A percentile compares a stretch with the other conserved stretches of the same genome.
Conservation (phyloP, 257 asterid species). For the Pogostemon cablin region DNA sequence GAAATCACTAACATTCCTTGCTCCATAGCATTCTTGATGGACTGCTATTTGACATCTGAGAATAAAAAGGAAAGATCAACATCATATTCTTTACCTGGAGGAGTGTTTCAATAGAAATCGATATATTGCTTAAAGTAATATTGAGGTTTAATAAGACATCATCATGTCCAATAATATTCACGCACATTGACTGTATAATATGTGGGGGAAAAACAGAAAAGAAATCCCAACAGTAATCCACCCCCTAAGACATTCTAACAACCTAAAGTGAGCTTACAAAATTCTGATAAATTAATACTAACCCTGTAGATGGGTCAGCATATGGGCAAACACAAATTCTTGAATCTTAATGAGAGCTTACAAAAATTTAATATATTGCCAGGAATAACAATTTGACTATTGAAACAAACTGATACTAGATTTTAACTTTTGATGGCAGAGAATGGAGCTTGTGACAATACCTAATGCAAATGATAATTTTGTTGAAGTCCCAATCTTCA, state of each 20-base stretch:
- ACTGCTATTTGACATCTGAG: conserved; percentile 98
- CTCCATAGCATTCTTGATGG: conserved; percentile 99
- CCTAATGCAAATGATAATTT: conserved; percentile 78
- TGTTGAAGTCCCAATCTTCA: conserved; percentile 99
- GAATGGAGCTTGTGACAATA: conserved; percentile 31
- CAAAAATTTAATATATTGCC: not conserved
- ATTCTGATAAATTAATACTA: not conserved
- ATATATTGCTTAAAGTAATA: conserved; percentile 8
- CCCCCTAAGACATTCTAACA: not conserved
- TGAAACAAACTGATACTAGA: conserved; percentile 7
- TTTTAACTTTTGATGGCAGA: not conserved
- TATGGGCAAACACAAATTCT: not conserved
- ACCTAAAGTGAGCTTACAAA: not conserved
- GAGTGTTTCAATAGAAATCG: conserved; percentile 8
- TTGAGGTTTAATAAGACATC: conserved; percentile 15
- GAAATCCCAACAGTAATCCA: conserved; percentile 8
- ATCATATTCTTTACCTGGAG: conserved; percentile 22
- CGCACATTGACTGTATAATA: conserved; percentile 21
- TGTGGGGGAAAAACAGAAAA: not conserved
- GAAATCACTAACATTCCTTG: conserved; percentile 86
- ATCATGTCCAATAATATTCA: not conserved
- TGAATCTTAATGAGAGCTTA: conserved; percentile 12
- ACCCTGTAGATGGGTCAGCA: not conserved
- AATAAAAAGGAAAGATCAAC: conserved; percentile 32
- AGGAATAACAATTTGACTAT: conserved; percentile 23